Base-by-base conservation (phyloP, 495 filamentous ascomycete genomes). In the Entonaema liquescens region DNA sequence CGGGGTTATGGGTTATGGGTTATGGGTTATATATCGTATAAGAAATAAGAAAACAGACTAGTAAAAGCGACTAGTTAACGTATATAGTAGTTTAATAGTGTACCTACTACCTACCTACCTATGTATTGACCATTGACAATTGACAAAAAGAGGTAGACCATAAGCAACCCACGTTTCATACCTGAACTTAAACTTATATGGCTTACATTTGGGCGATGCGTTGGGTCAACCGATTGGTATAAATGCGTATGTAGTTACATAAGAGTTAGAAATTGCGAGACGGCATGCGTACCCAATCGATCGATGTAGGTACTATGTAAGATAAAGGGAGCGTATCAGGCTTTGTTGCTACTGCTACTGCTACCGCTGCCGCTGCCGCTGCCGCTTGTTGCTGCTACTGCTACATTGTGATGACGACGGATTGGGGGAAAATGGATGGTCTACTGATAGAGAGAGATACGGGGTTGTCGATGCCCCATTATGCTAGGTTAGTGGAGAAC, bases 401-500 rank as follows among this genome's bases (percentile, higher is more conserved):
- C 28, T 35, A 56, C 15, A 56, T 56, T 15, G 17, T 19, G 53
- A 56, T 56, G 53, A 56, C 26, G 53, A 56, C 35, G n/a, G 53
- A 56, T 56, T 31, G 53, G 53, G 28, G 52, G 13, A 17, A 13
- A 26, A n/a, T n/a, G 25, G 49, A 55, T 55, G 49, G 25, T 1
- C 49, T 26, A 53, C 49, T 29, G 49, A 53, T 53, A 53, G 25
- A 53, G 21, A 47, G 6, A 55, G 25, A 33, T 33, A 55, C 29
- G 35, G 36, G n/a, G n/a, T n/a, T 19, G 12, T 59, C 33, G 21
- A 38, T 44, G 31, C 21, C 52, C 52, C 35, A 56, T 58, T 65
- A 50, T 33, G 47, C 28, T 31, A 57, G 17, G 61, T n/a, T 33
- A 28, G 62, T 64, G 69, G 68, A 47, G 69, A 66, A 60, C 36